These are phyloP conservation scores for Salix purpurea DNA, from an alignment of 345 rosid species.

Conservation along the genomic window DNA sequence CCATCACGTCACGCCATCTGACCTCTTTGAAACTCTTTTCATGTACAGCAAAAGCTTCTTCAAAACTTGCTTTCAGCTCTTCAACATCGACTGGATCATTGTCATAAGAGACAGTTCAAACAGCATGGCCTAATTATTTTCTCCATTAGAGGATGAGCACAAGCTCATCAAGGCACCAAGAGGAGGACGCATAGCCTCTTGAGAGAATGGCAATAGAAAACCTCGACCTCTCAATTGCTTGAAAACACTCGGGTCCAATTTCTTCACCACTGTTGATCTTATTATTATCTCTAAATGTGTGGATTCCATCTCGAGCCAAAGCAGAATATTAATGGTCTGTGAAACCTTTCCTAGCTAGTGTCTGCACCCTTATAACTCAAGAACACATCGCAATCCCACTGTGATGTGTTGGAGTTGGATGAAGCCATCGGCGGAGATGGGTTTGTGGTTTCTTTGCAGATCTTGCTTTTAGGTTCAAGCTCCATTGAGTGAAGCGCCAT, in stretches of 20 bases:
- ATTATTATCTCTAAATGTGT: neutral
- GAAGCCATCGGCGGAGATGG: neutral
- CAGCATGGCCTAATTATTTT: neutral
- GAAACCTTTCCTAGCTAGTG: neutral
- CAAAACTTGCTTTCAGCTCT: neutral
- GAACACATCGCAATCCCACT: constrained; percentile 10
- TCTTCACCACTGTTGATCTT: neutral
- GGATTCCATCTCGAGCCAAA: constrained; percentile 2
- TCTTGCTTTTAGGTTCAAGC: neutral
- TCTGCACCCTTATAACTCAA: constrained; percentile 10
- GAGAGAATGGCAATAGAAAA: constrained; percentile 1
- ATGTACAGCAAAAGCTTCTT: neutral
- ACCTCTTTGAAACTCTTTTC: neutral
- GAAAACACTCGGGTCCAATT: neutral
- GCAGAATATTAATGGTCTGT: constrained; percentile 7
- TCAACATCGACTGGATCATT: constrained; percentile 6
- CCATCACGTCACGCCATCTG: too few relatives aligned
- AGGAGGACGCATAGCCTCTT: constrained; percentile 4
- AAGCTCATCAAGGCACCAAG: constrained; percentile 14
- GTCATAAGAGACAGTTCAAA: constrained; percentile 12
- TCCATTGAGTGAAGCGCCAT: too few relatives aligned
- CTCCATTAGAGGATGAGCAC: neutral
- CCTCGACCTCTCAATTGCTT: neutral
- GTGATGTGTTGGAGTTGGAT: neutral
- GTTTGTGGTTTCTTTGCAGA: neutral